phyloP scores from a whole-genome alignment of 78 protist species.

The Acrasis kona region DNA sequence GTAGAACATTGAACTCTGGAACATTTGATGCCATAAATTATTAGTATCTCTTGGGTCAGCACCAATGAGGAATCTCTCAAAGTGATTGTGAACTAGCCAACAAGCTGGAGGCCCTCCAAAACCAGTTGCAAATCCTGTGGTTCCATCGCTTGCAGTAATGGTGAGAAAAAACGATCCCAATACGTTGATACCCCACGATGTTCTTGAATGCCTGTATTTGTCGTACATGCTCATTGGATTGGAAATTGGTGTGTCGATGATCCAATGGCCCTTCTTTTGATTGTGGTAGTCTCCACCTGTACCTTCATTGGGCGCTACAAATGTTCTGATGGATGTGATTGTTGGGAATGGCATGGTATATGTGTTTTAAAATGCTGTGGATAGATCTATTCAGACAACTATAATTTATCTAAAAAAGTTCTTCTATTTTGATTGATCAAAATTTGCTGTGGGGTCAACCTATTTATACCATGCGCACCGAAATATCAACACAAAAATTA shows the following conservation, averaged over 20 bases:
- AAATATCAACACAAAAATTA: no score
- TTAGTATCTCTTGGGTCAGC: conserved; percentile 41
- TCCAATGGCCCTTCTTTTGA: conserved; percentile 20
- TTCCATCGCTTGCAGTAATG: conserved; percentile 25
- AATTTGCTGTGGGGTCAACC: no score
- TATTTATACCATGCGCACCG: no score
- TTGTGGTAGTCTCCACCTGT: conserved; percentile 36
- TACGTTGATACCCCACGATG: conserved; percentile 43
- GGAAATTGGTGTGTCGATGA: conserved; percentile 29
- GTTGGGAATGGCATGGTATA: no score
- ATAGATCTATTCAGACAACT: no score
- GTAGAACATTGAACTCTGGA: conserved; percentile 25
- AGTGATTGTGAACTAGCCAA: conserved; percentile 40
- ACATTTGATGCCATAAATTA: conserved; percentile 46
- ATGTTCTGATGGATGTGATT: no score
- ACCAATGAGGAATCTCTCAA: conserved; percentile 43
- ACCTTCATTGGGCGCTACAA: no score
- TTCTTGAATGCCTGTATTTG: neutral
- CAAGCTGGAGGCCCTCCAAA: conserved; percentile 56
- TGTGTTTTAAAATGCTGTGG: no score
- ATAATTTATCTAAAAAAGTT: no score
- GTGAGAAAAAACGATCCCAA: conserved; percentile 29
- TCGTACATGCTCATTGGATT: conserved; percentile 16
- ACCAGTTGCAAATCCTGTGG: conserved; percentile 32
- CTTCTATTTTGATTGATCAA: no score